These are phyloP conservation scores for Populus nigra DNA, from an alignment of 345 rosid genomes.

Conservation along the genomic window DNA sequence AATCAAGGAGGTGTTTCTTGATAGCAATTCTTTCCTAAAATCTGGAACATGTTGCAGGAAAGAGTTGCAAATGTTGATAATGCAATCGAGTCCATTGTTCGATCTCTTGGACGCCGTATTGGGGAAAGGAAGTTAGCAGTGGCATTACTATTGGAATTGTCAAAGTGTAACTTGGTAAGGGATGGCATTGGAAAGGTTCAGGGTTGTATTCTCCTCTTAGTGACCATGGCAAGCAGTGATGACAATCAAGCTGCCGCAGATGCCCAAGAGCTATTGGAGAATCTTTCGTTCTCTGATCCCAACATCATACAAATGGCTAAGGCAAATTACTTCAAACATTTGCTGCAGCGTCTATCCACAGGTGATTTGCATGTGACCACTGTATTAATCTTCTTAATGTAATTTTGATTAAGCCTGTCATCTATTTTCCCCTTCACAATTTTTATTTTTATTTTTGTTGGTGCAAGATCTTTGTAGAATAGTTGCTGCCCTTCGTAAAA, in stretches of 20 bases:
- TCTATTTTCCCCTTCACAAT: no score
- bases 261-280: constrained; percentile 52
- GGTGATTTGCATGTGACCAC: constrained; percentile 33
- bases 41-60: constrained; percentile 44
- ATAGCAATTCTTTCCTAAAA: constrained; percentile 3
- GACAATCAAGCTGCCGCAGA: constrained; percentile 49
- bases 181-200: constrained; percentile 52
- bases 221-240: constrained; percentile 57
- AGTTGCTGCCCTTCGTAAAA: not conserved
- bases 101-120: constrained; percentile 53
- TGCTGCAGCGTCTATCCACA: constrained; percentile 51
- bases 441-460: not conserved
- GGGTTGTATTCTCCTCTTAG: constrained; percentile 64
- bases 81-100: constrained; percentile 52
- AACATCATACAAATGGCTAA: constrained; percentile 63
- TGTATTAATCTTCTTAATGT: constrained; percentile 5
- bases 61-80: constrained; percentile 42
- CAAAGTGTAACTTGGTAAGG: constrained; percentile 32
- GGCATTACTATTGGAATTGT: constrained; percentile 49
- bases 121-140: constrained; percentile 61
- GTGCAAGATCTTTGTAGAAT: not conserved
- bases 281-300: constrained; percentile 53
- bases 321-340: constrained; percentile 63
- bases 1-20: not conserved
- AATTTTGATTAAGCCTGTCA: not conserved